phyloP scores from a whole-genome alignment of 805 yeast species.

The Saturnispora serradocipensis region DNA sequence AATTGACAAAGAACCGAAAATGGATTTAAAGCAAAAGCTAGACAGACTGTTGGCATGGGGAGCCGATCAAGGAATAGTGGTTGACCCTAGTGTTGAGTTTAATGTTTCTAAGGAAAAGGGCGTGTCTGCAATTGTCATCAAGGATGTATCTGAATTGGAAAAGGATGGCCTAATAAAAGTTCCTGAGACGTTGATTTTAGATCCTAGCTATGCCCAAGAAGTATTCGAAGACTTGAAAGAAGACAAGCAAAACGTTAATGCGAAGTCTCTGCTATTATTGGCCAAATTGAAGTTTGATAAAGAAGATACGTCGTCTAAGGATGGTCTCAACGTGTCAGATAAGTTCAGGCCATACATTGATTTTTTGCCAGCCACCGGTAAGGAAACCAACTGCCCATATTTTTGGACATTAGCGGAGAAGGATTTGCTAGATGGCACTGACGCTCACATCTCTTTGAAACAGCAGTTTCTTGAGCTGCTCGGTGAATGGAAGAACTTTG shows the following conservation, averaged over 20 bases:
- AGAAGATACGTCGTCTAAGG: conserved; percentile 11
- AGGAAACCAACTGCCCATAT: conserved; percentile 49
- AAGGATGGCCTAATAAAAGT: conserved; percentile 26
- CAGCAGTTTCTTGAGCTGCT: conserved; percentile 37
- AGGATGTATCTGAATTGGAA: conserved; percentile 6
- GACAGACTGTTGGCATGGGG: conserved; percentile 23
- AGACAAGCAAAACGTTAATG: conserved; percentile 20
- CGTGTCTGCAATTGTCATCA: conserved; percentile 24
- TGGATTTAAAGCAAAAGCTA: background rate
- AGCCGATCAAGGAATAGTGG: conserved; percentile 27
- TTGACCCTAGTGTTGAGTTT: conserved; percentile 30
- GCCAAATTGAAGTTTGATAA: conserved; percentile 34
- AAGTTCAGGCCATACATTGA: conserved; percentile 37
- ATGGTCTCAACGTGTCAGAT: conserved; percentile 17
- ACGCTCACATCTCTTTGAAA: conserved; percentile 47
- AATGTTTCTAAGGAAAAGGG: conserved; percentile 26
- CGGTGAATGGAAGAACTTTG: conserved; percentile 49
- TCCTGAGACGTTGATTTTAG: conserved; percentile 31
- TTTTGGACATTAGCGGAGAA: conserved; percentile 53
- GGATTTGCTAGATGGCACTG: conserved; percentile 53
- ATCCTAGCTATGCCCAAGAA: conserved; percentile 27
- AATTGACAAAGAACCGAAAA: background rate
- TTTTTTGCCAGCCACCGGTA: conserved; percentile 34
- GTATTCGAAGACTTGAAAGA: conserved; percentile 11
- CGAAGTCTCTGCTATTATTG: conserved; percentile 30